These are phyloP conservation scores for Curvularia sp. DNA, from an alignment of 2,329 filamentous ascomycete species.

Conservation along the genomic window DNA sequence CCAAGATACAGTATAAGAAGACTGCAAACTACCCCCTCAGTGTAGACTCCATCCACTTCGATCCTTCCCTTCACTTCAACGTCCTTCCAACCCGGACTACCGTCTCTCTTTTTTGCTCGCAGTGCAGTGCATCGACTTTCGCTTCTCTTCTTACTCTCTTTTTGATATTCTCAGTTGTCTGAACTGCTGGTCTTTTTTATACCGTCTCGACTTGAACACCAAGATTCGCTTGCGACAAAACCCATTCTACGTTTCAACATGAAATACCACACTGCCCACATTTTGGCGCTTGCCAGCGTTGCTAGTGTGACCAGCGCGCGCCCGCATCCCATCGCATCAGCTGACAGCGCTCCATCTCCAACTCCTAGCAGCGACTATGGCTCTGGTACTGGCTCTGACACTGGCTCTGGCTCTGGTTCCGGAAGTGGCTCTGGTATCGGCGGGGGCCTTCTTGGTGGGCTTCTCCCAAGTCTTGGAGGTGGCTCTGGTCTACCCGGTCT, in stretches of 20 bases:
- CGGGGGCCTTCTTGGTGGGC: neutral
- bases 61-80: constrained; percentile 16
- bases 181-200: neutral
- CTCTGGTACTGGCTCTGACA: constrained; percentile 3
- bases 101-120: constrained; percentile 6
- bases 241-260: constrained; percentile 21
- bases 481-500: neutral
- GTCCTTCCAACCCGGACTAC: neutral
- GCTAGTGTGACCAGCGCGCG: constrained; percentile 31
- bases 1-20: constrained; percentile 8
- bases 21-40: neutral
- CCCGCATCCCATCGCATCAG: constrained; percentile 29
- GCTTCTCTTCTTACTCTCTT: neutral
- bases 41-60: constrained; percentile 8
- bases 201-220: neutral
- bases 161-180: neutral
- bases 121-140: constrained; percentile 34
- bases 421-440: neutral
- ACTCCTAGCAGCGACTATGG: constrained; percentile 1
- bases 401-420: neutral
- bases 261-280: constrained; percentile 31
- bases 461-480: neutral
- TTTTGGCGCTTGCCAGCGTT: constrained; percentile 31
- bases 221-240: neutral
- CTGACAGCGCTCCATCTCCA: constrained; percentile 11